These are phyloP conservation scores for Phylloporus gajari DNA, from an alignment of 1,284 basidiomycete genomes.

Conservation along the genomic window DNA sequence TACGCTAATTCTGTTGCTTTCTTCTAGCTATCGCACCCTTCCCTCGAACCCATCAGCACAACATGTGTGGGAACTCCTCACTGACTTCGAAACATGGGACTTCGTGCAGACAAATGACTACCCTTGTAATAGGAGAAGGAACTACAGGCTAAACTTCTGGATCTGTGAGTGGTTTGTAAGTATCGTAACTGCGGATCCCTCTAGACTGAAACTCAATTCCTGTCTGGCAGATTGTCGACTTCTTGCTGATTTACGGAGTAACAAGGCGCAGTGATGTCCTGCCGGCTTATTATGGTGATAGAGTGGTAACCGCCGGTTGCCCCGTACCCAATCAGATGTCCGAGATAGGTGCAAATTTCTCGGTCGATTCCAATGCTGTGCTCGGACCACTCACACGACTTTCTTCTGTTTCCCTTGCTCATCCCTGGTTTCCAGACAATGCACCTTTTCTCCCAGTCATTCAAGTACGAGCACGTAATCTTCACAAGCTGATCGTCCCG, in stretches of 20 bases:
- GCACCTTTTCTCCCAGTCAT: constrained; percentile 82
- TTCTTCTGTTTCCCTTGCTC: constrained; percentile 14
- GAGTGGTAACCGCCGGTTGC: constrained; percentile 26
- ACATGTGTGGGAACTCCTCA: too few relatives aligned
- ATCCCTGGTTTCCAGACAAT: constrained; percentile 48
- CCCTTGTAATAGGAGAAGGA: constrained; percentile 94
- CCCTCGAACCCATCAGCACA: constrained; percentile 32
- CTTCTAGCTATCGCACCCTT: constrained; percentile 37
- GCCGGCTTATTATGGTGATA: background rate
- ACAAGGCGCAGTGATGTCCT: constrained; percentile 6
- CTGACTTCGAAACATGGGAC: too few relatives aligned
- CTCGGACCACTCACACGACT: constrained; percentile 41
- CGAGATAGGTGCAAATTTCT: constrained; percentile 28
- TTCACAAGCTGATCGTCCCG: constrained; percentile 12
- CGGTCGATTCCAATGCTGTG: constrained; percentile 20
- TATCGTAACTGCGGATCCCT: constrained; percentile 16
- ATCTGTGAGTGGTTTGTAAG: constrained; percentile 67
- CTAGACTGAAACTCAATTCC: constrained; percentile 82
- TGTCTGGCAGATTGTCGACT: constrained; percentile 74
- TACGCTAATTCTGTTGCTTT: constrained; percentile 41
- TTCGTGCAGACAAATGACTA: constrained; percentile 86
- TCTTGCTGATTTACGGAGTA: constrained; percentile 28
- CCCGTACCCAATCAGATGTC: constrained; percentile 44
- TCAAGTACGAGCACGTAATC: constrained; percentile 72
- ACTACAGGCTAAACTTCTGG: constrained; percentile 80